Conservation (phyloP, 2,329 filamentous ascomycete species). For the Colletotrichum noveboracense region DNA sequence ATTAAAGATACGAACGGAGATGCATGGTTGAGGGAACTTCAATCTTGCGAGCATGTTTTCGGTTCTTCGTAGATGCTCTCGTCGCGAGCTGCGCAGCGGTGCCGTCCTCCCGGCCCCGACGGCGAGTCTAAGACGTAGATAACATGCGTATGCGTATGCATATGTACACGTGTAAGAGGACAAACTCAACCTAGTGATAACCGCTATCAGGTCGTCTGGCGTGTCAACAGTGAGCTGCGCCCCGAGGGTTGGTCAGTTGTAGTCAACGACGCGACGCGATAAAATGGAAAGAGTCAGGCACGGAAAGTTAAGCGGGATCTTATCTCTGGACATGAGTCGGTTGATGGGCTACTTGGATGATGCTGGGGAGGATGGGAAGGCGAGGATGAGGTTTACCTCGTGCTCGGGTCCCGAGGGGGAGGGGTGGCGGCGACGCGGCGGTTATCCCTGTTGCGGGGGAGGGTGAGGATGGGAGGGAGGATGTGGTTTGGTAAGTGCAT, state of each 20-base stretch:
- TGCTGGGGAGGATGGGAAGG: neutral
- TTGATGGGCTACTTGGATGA: neutral
- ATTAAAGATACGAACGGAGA: neutral
- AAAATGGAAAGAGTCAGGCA: neutral
- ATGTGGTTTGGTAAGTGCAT: neutral
- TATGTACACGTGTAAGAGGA: neutral
- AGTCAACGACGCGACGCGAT: neutral
- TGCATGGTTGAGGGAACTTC: fast-evolving
- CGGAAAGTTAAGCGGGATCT: neutral
- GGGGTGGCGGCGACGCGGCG: neutral
- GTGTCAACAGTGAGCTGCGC: too few relatives aligned
- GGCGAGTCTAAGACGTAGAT: neutral
- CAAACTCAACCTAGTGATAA: too few relatives aligned
- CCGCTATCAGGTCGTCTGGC: too few relatives aligned
- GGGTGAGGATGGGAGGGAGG: fast-evolving
- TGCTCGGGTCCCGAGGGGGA: neutral
- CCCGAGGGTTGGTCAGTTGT: fast-evolving
- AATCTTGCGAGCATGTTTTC: neutral
- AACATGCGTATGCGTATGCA: too few relatives aligned
- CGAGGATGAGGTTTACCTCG: neutral
- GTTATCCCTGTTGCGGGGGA: neutral
- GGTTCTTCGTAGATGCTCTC: neutral
- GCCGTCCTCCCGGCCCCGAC: neutral
- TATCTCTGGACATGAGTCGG: neutral
- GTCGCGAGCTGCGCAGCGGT: fast-evolving